Base-by-base conservation (phyloP, 208 protist species). In the Jaenimonas drosophilae region DNA sequence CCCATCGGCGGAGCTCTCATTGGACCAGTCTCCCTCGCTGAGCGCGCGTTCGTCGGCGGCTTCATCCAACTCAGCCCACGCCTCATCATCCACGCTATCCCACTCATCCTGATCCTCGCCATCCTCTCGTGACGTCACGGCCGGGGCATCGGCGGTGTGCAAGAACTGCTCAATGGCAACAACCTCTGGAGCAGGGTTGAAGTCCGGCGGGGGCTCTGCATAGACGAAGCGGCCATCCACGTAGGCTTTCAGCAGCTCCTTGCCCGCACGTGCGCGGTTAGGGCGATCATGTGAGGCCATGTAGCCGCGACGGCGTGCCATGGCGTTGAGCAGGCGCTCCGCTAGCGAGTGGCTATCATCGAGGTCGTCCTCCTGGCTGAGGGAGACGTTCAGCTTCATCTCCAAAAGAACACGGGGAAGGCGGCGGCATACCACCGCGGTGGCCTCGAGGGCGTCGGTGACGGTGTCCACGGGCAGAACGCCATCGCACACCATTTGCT, bases 401-500 rank as follows among this genome's bases (percentile, higher is more conserved):
- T 95, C 75, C 23, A 96, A 46, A 31, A 94, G 53, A 26, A 41
- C 25, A 2, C 71, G 70, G 20, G 77, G 71, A 29, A 92, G 41
- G 26, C 73, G 74, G 12, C 64, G 64, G 53, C 76, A 87, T 12
- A 91, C 42, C 9, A 89, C 70, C 2, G 64, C 49, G 34, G 68
- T 52, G n/a, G 83, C 59, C 32, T 62, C 60, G 21, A 95, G 58
- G 14, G 70, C 66, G 43, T 92, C 72, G 3, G 76, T 88, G 28
- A 70, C 63, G 26, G 70, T 87, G 53, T 87, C 81, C 12, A 98
- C 91, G 7, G 97, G 96, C 2, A 99, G 75, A 26, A 99, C 87
- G 45, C 97, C 97, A 58, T 97, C 94, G 52, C 88, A 96, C 47
- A 98, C 76, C 89, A 99, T 95, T 45, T 98, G 90, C 41, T 78